Conservation (phyloP, 805 yeast species). For the Yamadazyma laniorum region DNA sequence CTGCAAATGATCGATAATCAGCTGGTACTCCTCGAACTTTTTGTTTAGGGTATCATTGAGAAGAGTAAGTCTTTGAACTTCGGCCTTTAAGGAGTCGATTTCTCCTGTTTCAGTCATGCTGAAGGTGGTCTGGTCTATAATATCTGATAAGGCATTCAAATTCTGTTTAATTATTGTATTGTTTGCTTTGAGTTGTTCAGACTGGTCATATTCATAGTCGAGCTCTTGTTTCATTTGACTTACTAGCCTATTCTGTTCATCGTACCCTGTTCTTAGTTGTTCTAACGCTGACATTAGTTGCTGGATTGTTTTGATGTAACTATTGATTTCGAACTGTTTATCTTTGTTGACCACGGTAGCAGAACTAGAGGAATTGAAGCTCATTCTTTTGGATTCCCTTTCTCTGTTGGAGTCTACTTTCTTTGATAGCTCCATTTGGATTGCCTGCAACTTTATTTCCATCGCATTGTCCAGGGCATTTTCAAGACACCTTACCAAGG, state of each 20-base stretch:
- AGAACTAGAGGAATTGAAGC: constrained; percentile 4
- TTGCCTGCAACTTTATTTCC: constrained; percentile 24
- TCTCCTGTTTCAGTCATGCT: constrained; percentile 8
- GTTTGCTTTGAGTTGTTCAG: constrained; percentile 20
- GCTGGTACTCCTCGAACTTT: constrained; percentile 31
- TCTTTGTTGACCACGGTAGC: constrained; percentile 1
- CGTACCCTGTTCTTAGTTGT: constrained; percentile 21
- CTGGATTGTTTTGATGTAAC: constrained; percentile 17
- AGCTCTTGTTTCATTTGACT: constrained; percentile 22
- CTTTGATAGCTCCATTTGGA: constrained; percentile 20
- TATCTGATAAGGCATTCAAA: constrained; percentile 7
- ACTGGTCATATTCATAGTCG: constrained; percentile 21
- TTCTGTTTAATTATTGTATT: constrained; percentile 12
- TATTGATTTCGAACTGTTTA: constrained; percentile 7
- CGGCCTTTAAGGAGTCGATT: constrained; percentile 12
- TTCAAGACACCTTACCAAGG: constrained; percentile 17
- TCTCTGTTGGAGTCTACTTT: constrained; percentile 8
- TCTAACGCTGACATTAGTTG: constrained; percentile 22
- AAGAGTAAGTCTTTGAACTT: constrained; percentile 19
- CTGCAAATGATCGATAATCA: constrained; percentile 29
- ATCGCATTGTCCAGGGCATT: constrained; percentile 14
- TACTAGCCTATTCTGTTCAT: constrained; percentile 20
- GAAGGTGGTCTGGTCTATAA: constrained; percentile 4
- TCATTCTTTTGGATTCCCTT: constrained; percentile 1
- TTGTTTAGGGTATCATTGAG: constrained; percentile 21